Percentiles rank a stretch among this genome's conserved stretches.
phyloP scores from a whole-genome alignment of 306 rosid species.

The Parietaria judaica region DNA sequence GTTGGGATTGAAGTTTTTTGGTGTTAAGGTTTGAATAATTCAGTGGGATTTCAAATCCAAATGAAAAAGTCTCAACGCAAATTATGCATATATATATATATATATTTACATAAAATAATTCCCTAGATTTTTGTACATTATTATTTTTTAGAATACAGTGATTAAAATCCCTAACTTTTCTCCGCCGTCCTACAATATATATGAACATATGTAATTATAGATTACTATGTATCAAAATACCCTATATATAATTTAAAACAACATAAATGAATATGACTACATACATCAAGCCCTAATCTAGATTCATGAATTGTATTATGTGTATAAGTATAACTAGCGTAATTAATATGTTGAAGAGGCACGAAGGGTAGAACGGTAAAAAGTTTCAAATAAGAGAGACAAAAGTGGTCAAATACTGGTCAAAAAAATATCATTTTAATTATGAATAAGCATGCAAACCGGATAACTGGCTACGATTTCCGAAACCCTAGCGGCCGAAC shows the following conservation, averaged over 20 bases:
- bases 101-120: not conserved
- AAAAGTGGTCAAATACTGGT: conserved; percentile 32
- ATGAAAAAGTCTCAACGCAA: not conserved
- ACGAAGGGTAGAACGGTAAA: conserved; percentile 18
- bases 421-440: conserved; percentile 37
- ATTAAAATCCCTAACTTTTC: not conserved
- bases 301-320: no score
- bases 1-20: conserved; percentile 13
- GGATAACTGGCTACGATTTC: conserved; percentile 45
- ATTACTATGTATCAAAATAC: no score
- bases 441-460: conserved; percentile 58
- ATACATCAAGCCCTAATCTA: no score
- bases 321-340: no score
- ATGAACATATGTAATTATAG: not conserved
- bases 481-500: conserved; percentile 17
- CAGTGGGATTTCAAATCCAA: conserved; percentile 14
- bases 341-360: not conserved
- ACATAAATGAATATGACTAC: no score
- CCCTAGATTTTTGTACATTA: conserved; percentile 1
- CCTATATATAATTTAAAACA: no score
- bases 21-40: conserved; percentile 4
- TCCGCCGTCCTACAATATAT: not conserved
- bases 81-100: no score
- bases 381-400: not conserved
- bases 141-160: conserved; percentile 1